These are phyloP conservation scores for Stachybotrys elegans DNA, from an alignment of 2,329 filamentous ascomycete species.

Conservation along the genomic window DNA sequence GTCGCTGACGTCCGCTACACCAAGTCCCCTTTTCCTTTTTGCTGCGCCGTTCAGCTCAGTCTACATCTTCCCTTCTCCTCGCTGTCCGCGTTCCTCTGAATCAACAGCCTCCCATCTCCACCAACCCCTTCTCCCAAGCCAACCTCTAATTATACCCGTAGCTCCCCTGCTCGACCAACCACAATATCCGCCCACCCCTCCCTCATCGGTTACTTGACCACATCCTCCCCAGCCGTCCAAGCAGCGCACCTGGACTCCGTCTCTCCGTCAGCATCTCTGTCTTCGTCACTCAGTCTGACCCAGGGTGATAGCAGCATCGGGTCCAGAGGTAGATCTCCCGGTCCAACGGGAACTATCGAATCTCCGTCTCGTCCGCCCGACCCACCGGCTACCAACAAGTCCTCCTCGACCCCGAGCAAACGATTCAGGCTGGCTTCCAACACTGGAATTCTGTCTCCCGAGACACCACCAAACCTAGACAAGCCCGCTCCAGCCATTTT, in stretches of 20 bases:
- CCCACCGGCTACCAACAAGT: slow-evolving; percentile 23
- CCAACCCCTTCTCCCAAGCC: no score
- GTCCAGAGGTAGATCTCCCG: slow-evolving; percentile 12
- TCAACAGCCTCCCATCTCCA: no score
- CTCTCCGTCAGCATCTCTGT: slow-evolving; percentile 39
- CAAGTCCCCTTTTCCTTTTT: no score
- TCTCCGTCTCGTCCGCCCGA: slow-evolving; percentile 12
- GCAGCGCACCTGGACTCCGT: slow-evolving; percentile 39
- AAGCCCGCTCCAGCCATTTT: slow-evolving; percentile 50
- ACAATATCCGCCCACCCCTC: slow-evolving; percentile 52
- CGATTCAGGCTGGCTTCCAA: slow-evolving; percentile 21
- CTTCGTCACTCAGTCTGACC: slow-evolving; percentile 55
- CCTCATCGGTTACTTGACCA: slow-evolving; percentile 62
- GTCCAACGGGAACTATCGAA: slow-evolving; percentile 13
- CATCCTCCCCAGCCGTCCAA: slow-evolving; percentile 63
- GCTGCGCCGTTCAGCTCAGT: no score
- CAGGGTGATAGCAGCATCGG: slow-evolving; percentile 7
- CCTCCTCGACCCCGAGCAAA: slow-evolving; percentile 20
- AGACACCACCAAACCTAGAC: slow-evolving; percentile 43
- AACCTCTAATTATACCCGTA: slow-evolving; percentile 12
- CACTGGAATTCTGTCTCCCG: slow-evolving; percentile 31
- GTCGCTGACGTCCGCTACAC: no score
- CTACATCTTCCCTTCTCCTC: slow-evolving; percentile 13
- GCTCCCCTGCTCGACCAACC: slow-evolving; percentile 21
- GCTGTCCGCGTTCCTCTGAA: slow-evolving; percentile 11